A percentile compares a stretch with the other conserved stretches of the same genome.
Evolutionary conservation across 805 yeast species (phyloP).

Genomic region (Zygosaccharomyces gambellarensis): DNA sequence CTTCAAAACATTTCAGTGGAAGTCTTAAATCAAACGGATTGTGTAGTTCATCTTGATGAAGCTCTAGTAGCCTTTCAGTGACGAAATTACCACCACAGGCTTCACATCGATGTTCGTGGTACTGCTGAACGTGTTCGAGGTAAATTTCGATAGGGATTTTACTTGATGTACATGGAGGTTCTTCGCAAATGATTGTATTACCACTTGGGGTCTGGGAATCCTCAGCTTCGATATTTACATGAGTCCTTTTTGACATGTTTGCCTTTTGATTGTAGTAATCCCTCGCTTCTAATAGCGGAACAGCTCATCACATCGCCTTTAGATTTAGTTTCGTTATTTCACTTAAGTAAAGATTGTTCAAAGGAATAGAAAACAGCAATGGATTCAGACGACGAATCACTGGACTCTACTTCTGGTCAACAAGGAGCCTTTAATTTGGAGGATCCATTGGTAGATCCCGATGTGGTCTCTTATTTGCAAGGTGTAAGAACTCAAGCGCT

Average conservation of each 20-base stretch:
- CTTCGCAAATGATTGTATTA: slow-evolving; percentile 11
- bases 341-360: neutral
- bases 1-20: slow-evolving; percentile 41
- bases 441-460: slow-evolving; percentile 26
- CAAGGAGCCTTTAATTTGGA: slow-evolving; percentile 25
- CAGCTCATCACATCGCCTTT: neutral
- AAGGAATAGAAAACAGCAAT: neutral
- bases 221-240: neutral
- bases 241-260: neutral
- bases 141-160: slow-evolving; percentile 16
- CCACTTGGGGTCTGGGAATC: neutral
- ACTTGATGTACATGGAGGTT: slow-evolving; percentile 16
- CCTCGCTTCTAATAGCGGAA: neutral
- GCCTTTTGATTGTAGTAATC: neutral
- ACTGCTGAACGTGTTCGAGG: slow-evolving; percentile 13
- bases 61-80: slow-evolving; percentile 36
- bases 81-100: slow-evolving; percentile 43
- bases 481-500: slow-evolving; percentile 30
- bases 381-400: slow-evolving; percentile 7
- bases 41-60: slow-evolving; percentile 52
- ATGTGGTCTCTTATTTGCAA: slow-evolving; percentile 22
- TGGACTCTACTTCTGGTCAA: slow-evolving; percentile 32
- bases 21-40: slow-evolving; percentile 42
- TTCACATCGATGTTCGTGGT: slow-evolving; percentile 32
- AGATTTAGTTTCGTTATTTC: neutral